phyloP scores from a whole-genome alignment of 116 monocot genomes.

The Dioscorea cayenensis region DNA sequence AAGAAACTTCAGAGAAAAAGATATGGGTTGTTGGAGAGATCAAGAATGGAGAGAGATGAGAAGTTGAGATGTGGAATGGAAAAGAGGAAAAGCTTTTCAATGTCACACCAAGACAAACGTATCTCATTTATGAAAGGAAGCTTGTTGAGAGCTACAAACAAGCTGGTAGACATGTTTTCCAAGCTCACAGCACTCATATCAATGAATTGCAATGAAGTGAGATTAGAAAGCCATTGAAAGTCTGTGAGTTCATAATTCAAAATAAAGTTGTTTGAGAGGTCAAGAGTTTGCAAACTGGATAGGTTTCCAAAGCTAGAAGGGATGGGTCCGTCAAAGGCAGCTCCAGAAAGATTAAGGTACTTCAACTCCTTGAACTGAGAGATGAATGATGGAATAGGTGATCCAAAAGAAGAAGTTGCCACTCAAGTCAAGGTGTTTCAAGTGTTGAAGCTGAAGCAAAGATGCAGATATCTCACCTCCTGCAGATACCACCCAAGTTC shows the following conservation, averaged over 20 bases:
- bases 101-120: not conserved
- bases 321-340: conserved; percentile 10
- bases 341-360: conserved; percentile 26
- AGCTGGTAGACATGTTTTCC: not conserved
- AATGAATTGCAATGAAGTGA: conserved; percentile 26
- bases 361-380: conserved; percentile 9
- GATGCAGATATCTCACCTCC: conserved; percentile 19
- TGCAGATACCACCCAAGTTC: conserved; percentile 12
- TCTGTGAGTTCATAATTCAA: not conserved
- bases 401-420: conserved; percentile 14
- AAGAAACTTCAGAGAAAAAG: conserved; percentile 5
- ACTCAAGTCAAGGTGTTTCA: conserved; percentile 24
- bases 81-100: not conserved
- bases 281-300: conserved; percentile 11
- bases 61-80: conserved; percentile 12
- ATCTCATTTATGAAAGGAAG: conserved; percentile 20
- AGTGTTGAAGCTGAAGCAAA: conserved; percentile 11
- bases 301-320: conserved; percentile 39
- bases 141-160: conserved; percentile 13
- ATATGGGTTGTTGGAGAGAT: not conserved
- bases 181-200: not conserved
- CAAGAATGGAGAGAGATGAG: conserved; percentile 14
- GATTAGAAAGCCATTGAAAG: conserved; percentile 3
- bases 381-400: conserved; percentile 16
- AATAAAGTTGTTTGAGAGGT: conserved; percentile 3